Conservation (phyloP, 2,329 filamentous ascomycete species). For the Zymoseptoria pseudotritici region DNA sequence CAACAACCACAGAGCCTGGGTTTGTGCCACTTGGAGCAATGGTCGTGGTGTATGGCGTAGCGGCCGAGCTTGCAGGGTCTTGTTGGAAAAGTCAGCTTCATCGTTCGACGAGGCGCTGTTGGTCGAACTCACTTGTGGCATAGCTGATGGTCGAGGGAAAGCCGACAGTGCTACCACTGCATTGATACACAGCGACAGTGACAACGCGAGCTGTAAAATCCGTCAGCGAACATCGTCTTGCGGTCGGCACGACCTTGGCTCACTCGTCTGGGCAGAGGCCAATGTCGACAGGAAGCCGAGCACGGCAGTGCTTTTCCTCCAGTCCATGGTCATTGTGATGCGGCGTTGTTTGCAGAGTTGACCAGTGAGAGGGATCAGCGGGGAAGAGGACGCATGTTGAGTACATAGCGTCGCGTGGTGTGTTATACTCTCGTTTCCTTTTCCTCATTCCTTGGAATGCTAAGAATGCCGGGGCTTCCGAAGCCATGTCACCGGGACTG, state of each 20-base stretch:
- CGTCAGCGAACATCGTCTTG: neutral
- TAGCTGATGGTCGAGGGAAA: conserved; percentile 10
- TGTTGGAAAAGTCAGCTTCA: neutral
- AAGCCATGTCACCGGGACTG: neutral
- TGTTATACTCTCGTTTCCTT: neutral
- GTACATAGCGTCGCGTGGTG: neutral
- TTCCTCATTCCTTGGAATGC: neutral
- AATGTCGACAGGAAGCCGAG: neutral
- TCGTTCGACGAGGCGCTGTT: neutral
- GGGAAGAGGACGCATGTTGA: neutral
- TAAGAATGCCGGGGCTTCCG: neutral
- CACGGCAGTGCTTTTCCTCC: neutral
- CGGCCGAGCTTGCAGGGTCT: conserved; percentile 1
- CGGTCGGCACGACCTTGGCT: neutral
- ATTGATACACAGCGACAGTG: conserved; percentile 10
- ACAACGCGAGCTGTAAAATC: conserved; percentile 7
- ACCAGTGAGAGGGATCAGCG: neutral
- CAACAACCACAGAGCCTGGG: conserved; percentile 9
- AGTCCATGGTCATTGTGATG: neutral
- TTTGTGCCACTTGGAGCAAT: conserved; percentile 8
- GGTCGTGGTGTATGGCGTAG: conserved; percentile 7
- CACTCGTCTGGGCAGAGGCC: neutral
- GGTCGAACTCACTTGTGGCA: neutral
- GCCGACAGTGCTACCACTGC: conserved; percentile 6
- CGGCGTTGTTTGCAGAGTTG: neutral